Conservation (phyloP, 1,139 yeast genomes). For the Hemisphaericaspora subhashii region DNA sequence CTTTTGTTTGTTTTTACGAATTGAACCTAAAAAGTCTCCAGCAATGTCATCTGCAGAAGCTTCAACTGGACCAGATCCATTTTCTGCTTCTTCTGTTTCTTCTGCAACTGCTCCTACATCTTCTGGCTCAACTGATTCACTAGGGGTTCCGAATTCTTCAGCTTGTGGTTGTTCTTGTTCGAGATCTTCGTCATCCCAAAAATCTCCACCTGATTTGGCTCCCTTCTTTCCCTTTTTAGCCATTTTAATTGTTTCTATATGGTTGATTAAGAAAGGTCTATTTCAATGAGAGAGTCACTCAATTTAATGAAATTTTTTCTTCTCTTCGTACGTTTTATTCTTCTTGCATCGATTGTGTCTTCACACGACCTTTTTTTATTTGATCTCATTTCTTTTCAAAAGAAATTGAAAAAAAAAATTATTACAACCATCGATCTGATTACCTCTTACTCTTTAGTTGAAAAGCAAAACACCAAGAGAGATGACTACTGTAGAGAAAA, state of each 20-base stretch:
- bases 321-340: neutral
- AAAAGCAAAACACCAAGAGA: neutral
- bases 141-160: conserved; percentile 50
- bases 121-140: conserved; percentile 15
- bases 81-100: conserved; percentile 17
- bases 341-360: no score
- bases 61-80: conserved; percentile 25
- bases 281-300: no score
- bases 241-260: no score
- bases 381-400: no score
- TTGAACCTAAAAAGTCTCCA: conserved; percentile 78
- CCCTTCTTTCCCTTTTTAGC: conserved; percentile 56
- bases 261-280: no score
- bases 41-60: conserved; percentile 46
- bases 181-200: conserved; percentile 80
- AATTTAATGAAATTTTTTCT: conserved; percentile 8
- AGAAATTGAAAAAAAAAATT: conserved; percentile 6
- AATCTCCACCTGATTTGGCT: conserved; percentile 57
- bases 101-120: conserved; percentile 16
- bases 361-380: no score
- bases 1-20: conserved; percentile 77
- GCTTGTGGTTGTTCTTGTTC: conserved; percentile 57
- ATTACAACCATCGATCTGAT: no score
- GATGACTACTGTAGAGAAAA: conserved; percentile 86
- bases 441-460: neutral